Evolutionary conservation across 257 asterid genomes (phyloP).

Genomic region (Penstemon eatonii): DNA sequence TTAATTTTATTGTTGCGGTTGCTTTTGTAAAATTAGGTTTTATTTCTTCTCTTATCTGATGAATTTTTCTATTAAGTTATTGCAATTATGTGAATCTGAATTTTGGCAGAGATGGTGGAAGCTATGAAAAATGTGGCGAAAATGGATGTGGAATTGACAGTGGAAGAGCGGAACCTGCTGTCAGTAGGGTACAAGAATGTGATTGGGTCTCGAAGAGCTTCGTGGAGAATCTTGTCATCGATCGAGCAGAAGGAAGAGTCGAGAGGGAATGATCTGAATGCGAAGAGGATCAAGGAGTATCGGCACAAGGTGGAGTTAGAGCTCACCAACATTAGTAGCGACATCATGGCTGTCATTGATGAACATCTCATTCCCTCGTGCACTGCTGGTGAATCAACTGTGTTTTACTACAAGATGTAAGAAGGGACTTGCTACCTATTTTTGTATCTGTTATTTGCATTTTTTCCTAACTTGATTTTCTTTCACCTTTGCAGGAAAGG

Average conservation of each 20-base stretch:
- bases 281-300: conserved; percentile 76
- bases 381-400: conserved; percentile 75
- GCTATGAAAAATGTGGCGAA: neutral
- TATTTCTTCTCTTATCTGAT: too few species aligned
- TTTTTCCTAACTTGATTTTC: conserved; percentile 21
- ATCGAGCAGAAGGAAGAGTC: conserved; percentile 90
- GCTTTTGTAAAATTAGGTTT: neutral
- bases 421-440: conserved; percentile 19
- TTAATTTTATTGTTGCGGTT: neutral
- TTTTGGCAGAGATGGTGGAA: conserved; percentile 3
- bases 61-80: too few species aligned
- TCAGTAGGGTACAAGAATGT: conserved; percentile 94
- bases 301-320: conserved; percentile 79
- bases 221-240: conserved; percentile 91
- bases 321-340: conserved; percentile 66
- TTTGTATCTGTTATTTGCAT: neutral
- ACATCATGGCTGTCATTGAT: conserved; percentile 74
- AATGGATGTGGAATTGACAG: conserved; percentile 72
- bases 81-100: too few species aligned
- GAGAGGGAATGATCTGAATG: conserved; percentile 80
- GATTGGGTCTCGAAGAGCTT: conserved; percentile 82
- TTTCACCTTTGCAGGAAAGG: conserved; percentile 56
- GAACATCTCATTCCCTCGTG: conserved; percentile 86
- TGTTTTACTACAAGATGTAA: conserved; percentile 86
- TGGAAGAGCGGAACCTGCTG: conserved; percentile 83